Evolutionary conservation across 345 rosid genomes (phyloP), one percentile per base, ranked within the genome.

Genomic region (Gossypium anomalum): DNA sequence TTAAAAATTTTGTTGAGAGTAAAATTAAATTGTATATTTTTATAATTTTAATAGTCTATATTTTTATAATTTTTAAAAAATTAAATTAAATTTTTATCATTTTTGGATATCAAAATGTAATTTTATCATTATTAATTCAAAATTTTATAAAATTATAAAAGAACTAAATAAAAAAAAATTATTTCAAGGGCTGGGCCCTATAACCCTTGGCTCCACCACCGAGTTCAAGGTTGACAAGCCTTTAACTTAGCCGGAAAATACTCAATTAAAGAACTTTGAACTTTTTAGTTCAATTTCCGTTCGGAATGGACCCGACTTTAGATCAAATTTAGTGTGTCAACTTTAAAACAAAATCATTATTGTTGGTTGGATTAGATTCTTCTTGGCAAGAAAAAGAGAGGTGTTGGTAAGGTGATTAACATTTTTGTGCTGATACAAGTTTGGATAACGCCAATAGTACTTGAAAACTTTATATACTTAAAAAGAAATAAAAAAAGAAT

Each of bases 321-420:
- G 25, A 53, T 52, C 27, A 70, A 70, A 70, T 70, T 70, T 29
- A 67, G 25, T 27, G 74, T 38, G n/a, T n/a, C 27, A 53, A 55
- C 27, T 70, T 34, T 70, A 38, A 70, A 70, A 55, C 62, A 38
- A 70, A 70, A 38, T 70, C 49, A 53, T 34, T 47, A 66, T 17
- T 44, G 34, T 44, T 44, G 27, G 47, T 43, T 55, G 48, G 63
- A 60, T 38, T 53, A 34, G 62, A 29, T 55, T 29, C 23, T 29
- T 70, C 34, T 17, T 16, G 44, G 61, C 59, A 52, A 52, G 61
- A 29, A 29, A 70, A 70, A 52, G 13, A 56, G 38, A 49, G 14
- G 61, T 20, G 69, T 58, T 62, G 19, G 17, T 14, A 45, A 45
- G 48, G 38, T 20, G 11, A n/a, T 43, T 45, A 55, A 67, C 71